A percentile compares a stretch with the other conserved stretches of the same genome.
These are phyloP conservation scores for Pichia cephalocereana DNA, from an alignment of 805 yeast genomes.

Conservation along the genomic window DNA sequence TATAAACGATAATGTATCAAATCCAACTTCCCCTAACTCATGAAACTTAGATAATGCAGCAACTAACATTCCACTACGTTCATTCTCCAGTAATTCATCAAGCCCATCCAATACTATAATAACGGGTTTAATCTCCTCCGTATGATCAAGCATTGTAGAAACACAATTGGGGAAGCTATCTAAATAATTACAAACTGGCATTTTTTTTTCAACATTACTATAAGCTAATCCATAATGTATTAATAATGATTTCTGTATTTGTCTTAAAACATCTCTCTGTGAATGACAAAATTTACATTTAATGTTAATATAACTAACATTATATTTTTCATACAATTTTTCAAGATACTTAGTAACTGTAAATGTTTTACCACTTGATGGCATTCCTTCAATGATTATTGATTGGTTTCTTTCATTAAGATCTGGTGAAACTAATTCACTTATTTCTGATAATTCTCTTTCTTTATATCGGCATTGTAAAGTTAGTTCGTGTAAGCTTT, in stretches of 20 bases:
- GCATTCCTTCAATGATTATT: slow-evolving; percentile 38
- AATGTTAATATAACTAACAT: slow-evolving; percentile 25
- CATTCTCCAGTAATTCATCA: slow-evolving; percentile 30
- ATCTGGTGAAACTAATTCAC: slow-evolving; percentile 27
- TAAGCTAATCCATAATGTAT: slow-evolving; percentile 4
- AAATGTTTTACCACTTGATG: slow-evolving; percentile 40
- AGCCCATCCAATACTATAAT: slow-evolving; percentile 39
- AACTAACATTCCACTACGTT: slow-evolving; percentile 29
- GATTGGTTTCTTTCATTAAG: slow-evolving; percentile 25
- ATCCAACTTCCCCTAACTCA: slow-evolving; percentile 28
- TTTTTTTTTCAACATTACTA: slow-evolving; percentile 2
- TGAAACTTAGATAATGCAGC: slow-evolving; percentile 33
- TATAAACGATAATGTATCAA: slow-evolving; percentile 27
- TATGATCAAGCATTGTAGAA: not conserved
- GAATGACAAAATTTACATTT: slow-evolving; percentile 39
- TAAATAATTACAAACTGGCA: slow-evolving; percentile 30
- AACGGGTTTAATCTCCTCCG: slow-evolving; percentile 22
- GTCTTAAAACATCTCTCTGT: slow-evolving; percentile 31
- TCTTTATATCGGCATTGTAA: slow-evolving; percentile 20
- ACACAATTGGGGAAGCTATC: slow-evolving; percentile 30
- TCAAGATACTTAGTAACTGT: slow-evolving; percentile 28
- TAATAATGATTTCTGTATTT: slow-evolving; percentile 24
- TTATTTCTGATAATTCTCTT: slow-evolving; percentile 28
- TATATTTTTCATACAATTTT: slow-evolving; percentile 10
- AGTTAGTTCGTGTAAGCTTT: not conserved